A percentile compares a stretch with the other conserved stretches of the same genome.
phyloP scores from a whole-genome alignment of 768 basidiomycete species.

The Mycena epipterygia region DNA sequence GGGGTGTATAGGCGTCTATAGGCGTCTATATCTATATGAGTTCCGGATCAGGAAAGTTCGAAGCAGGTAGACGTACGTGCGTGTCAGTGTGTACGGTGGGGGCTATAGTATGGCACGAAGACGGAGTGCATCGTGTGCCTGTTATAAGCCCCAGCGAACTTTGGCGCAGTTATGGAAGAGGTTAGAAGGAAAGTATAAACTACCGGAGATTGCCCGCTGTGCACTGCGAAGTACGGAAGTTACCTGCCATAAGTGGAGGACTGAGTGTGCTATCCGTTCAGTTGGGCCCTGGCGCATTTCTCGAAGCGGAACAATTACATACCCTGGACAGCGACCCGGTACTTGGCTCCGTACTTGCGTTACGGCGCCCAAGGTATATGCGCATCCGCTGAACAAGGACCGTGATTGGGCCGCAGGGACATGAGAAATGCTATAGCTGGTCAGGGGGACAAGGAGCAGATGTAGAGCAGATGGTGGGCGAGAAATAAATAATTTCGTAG shows the following conservation, averaged over 20 bases:
- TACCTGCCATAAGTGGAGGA: constrained; percentile 9
- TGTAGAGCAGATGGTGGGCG: too few relatives aligned
- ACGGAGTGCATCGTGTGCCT: not conserved
- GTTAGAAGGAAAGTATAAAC: constrained; percentile 12
- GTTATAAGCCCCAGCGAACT: not conserved
- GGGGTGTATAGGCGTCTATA: constrained; percentile 2
- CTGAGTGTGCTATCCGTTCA: not conserved
- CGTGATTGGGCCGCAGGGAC: not conserved
- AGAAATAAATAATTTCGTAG: not conserved
- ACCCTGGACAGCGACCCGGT: constrained; percentile 1
- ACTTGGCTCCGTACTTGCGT: constrained; percentile 21
- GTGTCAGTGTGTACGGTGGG: too few relatives aligned
- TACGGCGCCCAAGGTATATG: not conserved
- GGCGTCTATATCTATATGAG: not conserved
- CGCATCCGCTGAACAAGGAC: not conserved
- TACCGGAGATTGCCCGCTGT: constrained; percentile 13
- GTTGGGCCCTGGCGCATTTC: constrained; percentile 6
- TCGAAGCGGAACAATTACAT: constrained; percentile 7
- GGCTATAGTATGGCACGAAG: too few relatives aligned
- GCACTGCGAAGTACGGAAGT: constrained; percentile 11
- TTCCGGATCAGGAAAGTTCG: not conserved
- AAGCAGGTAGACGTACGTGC: not conserved
- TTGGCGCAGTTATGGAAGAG: constrained; percentile 29
- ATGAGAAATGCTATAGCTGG: not conserved
- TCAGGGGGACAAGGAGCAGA: not conserved